Base-by-base conservation (phyloP, 2,329 filamentous ascomycete genomes). In the Zopfia rhizophila region DNA sequence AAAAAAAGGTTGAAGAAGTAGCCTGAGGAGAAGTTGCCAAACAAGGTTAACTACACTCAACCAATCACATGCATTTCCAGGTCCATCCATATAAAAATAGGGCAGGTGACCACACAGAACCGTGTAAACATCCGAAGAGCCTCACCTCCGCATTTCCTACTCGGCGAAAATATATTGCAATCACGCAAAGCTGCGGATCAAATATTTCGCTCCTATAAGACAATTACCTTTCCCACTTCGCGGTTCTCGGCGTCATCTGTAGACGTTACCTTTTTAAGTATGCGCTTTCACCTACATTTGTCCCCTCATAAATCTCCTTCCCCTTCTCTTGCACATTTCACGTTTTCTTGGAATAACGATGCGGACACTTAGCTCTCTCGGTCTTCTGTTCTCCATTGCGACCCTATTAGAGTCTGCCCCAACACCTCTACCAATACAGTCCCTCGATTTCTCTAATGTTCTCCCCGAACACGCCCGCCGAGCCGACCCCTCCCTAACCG, bases 401-500 rank as follows among this genome's bases (percentile, higher is more conserved):
- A n/a, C n/a, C n/a, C n/a, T n/a, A n/a, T n/a, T n/a, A n/a, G n/a
- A n/a, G n/a, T n/a, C n/a, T n/a, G n/a, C n/a, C n/a, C n/a, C n/a
- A n/a, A n/a, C n/a, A n/a, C n/a, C n/a, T n/a, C n/a, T 65, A 6
- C 64, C 65, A 19, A 61, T 60, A 10, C 63, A 67, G 41, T 40
- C 45, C 7, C 51, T 62, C 7, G 57, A 63, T 42, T 58, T 69
- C 32, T 63, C 64, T 5, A 29, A 29, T 29, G 27, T 16, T 13
- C 41, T 46, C 18, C 52, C 57, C 35, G 38, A 23, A 13, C 18
- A 67, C 10, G 35, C 49, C 3, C 49, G 50, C 2, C 64, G 66
- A 13, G 61, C 59, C 17, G 58, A 69, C 21, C 42, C 75, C 0
- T 74, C 65, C 38, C 64, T 81, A 2, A 76, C 75, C 0, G 78